Evolutionary conservation across 2,329 filamentous ascomycete species (phyloP).

Genomic region (Phyllosticta capitalensis): DNA sequence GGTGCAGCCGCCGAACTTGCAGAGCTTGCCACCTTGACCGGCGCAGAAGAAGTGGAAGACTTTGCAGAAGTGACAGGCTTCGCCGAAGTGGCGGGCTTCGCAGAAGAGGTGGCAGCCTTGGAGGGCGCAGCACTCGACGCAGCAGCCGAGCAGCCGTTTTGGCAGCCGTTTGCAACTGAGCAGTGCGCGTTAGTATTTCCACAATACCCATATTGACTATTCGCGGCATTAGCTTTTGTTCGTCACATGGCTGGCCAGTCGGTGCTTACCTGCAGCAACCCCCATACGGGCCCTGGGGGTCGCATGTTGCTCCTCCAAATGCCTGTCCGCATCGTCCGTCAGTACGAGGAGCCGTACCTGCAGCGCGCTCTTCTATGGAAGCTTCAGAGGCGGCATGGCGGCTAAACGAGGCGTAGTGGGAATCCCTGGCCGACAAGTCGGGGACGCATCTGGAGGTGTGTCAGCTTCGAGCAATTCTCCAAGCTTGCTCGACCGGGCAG

Average conservation of each 20-base stretch:
- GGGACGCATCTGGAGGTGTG: background rate
- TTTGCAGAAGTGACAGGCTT: too few relatives aligned
- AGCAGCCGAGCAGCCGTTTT: conserved; percentile 19
- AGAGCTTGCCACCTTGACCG: too few relatives aligned
- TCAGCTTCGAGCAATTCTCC: background rate
- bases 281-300: conserved; percentile 14
- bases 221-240: background rate
- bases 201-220: conserved; percentile 19
- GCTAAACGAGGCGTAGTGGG: conserved; percentile 20
- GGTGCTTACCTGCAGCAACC: conserved; percentile 18
- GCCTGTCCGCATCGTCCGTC: conserved; percentile 21
- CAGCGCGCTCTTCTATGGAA: conserved; percentile 19
- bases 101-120: background rate
- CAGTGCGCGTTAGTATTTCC: conserved; percentile 26
- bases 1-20: conserved; percentile 14
- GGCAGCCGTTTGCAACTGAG: conserved; percentile 24
- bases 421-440: conserved; percentile 9
- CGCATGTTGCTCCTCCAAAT: conserved; percentile 19
- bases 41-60: too few relatives aligned
- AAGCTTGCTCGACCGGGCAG: background rate
- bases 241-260: background rate
- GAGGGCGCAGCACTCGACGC: background rate
- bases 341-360: conserved; percentile 13
- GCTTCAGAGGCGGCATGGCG: conserved; percentile 16
- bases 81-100: too few relatives aligned